Evolutionary conservation across 352 stramenopile genomes (phyloP).

Genomic region (Paralagenidium karlingii): DNA sequence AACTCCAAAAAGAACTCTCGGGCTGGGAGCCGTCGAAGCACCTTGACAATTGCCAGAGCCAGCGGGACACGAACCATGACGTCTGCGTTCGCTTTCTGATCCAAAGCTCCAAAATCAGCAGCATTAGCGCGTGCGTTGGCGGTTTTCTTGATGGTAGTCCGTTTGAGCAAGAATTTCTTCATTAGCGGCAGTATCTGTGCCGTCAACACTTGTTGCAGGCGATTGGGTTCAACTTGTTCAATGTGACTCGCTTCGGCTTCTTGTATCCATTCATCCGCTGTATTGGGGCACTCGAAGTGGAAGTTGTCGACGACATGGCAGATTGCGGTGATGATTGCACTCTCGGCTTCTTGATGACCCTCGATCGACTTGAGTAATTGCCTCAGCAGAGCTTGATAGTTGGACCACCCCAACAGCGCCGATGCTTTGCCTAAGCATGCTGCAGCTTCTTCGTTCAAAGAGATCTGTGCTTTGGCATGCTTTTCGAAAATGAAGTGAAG

Average conservation of each 20-base stretch:
- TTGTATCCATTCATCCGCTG: conserved; percentile 5
- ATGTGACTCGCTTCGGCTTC: conserved; percentile 7
- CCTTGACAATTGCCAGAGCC: conserved; percentile 93
- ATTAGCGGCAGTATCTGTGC: conserved; percentile 76
- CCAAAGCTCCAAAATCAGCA: background rate
- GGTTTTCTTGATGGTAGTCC: conserved; percentile 66
- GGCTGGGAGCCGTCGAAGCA: conserved; percentile 88
- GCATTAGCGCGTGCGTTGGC: conserved; percentile 5
- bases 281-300: conserved; percentile 79
- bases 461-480: conserved; percentile 88
- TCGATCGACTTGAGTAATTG: conserved; percentile 87
- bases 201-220: conserved; percentile 70
- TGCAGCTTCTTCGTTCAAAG: conserved; percentile 89
- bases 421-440: conserved; percentile 85
- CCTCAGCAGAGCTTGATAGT: conserved; percentile 90
- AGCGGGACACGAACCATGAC: conserved; percentile 84
- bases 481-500: conserved; percentile 95
- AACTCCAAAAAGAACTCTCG: conserved; percentile 88
- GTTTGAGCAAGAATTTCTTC: conserved; percentile 78
- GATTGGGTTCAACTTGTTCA: conserved; percentile 16
- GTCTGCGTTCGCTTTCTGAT: conserved; percentile 9
- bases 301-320: conserved; percentile 94
- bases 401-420: conserved; percentile 90
- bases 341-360: conserved; percentile 89
- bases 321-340: conserved; percentile 79